Evolutionary conservation across 257 asterid genomes (phyloP).

Genomic region (Capsicum pubescens): DNA sequence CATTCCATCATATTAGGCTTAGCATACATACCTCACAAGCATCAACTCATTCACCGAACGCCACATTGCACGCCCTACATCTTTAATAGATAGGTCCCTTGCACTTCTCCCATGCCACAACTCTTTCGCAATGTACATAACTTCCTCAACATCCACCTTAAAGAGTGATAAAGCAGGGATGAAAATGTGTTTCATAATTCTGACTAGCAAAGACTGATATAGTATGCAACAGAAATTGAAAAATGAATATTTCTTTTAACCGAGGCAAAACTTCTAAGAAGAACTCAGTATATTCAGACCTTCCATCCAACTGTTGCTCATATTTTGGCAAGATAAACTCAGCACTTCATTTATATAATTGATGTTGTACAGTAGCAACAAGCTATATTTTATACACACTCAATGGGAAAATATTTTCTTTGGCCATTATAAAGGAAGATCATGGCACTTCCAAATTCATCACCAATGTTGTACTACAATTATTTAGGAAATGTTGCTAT

Average conservation of each 20-base stretch:
- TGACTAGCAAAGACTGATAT: not conserved
- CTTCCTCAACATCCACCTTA: slow-evolving; percentile 95
- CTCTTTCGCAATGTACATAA: slow-evolving; percentile 82
- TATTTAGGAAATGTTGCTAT: too few species aligned
- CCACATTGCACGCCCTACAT: slow-evolving; percentile 99
- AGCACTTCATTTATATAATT: not conserved
- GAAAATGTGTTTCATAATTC: not conserved
- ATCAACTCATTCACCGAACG: slow-evolving; percentile 87
- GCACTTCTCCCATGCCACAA: slow-evolving; percentile 98
- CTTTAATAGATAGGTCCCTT: slow-evolving; percentile 72
- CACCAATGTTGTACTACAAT: too few species aligned
- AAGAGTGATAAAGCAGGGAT: slow-evolving; percentile 33
- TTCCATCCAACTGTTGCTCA: not conserved
- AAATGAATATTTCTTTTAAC: slow-evolving; percentile 4
- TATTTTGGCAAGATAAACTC: not conserved
- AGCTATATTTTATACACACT: too few species aligned
- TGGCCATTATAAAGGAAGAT: too few species aligned
- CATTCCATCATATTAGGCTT: slow-evolving; percentile 1
- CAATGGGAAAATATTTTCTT: too few species aligned
- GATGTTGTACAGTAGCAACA: not conserved
- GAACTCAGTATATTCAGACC: not conserved
- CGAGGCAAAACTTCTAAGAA: not conserved
- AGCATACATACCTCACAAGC: slow-evolving; percentile 70
- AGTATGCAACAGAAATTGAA: not conserved
- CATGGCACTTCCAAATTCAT: too few species aligned